Evolutionary conservation across 2,329 filamentous ascomycete species (phyloP), one percentile per base, ranked within the genome.

Genomic region (Nothomitra cinnamomea): DNA sequence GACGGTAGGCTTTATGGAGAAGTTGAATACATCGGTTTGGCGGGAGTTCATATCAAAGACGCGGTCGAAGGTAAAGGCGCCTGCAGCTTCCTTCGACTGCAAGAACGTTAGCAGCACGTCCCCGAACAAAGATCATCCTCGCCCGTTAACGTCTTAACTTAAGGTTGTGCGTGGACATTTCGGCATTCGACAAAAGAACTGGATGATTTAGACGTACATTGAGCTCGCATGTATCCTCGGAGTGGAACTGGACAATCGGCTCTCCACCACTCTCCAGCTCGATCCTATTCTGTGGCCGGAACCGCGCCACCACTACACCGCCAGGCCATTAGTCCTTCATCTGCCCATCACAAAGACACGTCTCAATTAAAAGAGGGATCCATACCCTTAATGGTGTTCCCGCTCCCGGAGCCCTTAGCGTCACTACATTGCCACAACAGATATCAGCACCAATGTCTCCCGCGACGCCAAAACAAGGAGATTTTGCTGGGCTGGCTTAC

Each of bases 21-120:
- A 98, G 70, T 96, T 87, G 72, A 98, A 98, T 63, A 98, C 88
- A 70, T 96, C 89, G 64, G 79, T 75, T 70, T 98, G 92, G 63
- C 80, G 80, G 64, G 87, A 92, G 69, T 77, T 75, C 86, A 95
- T 96, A 67, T 87, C 87, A 72, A 98, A 98, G 60, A 98, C 87
- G 58, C 90, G 85, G 69, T 98, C 92, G 69, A 96, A 98, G 58
- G 92, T 98, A 68, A 96, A 98, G 66, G 81, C 76, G 56, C 87
- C 87, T 60, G 83, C 73, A 57, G 83, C 84, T 67, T 95, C 89
- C 66, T 76, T 81, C 60, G 87, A 94, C 83, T 94, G 65, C 54
- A 64, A 28, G 54, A 32, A 54, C 8, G 15, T 48, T 32, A 49
- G 45, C 45, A 35, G 25, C 42, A 66, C 57, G 41, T 42, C 32